Evolutionary conservation across 1,139 yeast species (phyloP), one percentile per base, ranked within the genome.

Genomic region (Magnusiomyces magnusii): DNA sequence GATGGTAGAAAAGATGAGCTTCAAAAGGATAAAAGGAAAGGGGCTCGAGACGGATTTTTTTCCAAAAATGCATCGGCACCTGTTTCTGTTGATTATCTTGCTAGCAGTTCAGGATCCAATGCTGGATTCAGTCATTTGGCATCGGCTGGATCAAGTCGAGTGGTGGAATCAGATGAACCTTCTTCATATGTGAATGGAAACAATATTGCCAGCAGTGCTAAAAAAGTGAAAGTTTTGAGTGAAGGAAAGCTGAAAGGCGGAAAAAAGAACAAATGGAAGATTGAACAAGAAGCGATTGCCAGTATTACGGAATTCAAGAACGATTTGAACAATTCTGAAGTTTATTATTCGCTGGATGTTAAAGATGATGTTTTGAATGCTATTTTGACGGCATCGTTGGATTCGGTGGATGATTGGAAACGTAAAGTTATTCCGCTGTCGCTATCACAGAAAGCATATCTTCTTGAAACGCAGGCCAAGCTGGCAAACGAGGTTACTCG

Each of bases 281-380:
- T 84, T 51, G 96, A 89, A 62, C 91, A 87, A 62, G 85, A 82
- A 61, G 83, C 96, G 0, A 80, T 81, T 63, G 78, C 79, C 51
- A 86, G 88, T 0, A 80, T 89, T 0, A 79, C 80, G 1, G 71
- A 75, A 3, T 77, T 86, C 54, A 71, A 89, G 52, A 78, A 79
- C 60, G 79, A 76, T 13, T 70, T 92, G 21, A 53, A 63, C 27
- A 57, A 39, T 3, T 56, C 58, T 1, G 42, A 41, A n/a, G 51
- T 31, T 17, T 39, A 42, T 15, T 76, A 90, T 53, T 80, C 87
- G 0, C 80, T 92, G 44, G 98, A 93, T 68, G 74, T 82, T 21
- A 80, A 86, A 61, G 97, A 90, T 65, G 97, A 90, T 64, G 87
- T 88, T 1, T 69, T 92, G 60, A 95, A 89, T 53, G 88, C 90